Percentiles rank a stretch among this genome's conserved stretches.
phyloP scores from a whole-genome alignment of 139 green algal genomes.

The Trebouxia sp. region DNA sequence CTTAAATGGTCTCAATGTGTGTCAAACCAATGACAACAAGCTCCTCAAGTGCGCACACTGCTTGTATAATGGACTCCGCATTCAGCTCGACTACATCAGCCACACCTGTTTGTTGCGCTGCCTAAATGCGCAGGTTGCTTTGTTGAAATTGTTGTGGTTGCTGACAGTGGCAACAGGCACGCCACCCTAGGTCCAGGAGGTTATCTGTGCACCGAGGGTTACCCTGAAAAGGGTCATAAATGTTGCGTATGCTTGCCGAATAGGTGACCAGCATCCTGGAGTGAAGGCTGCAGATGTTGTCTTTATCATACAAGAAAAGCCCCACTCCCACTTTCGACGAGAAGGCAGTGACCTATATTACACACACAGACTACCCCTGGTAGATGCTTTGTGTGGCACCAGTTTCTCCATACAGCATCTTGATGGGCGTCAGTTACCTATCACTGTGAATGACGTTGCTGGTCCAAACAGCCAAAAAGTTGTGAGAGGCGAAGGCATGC shows the following conservation, averaged over 20 bases:
- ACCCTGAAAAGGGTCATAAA: too few relatives aligned
- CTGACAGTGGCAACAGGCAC: too few relatives aligned
- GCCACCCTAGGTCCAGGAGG: too few relatives aligned
- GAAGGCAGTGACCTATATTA: slow-evolving; percentile 88
- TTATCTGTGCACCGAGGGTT: too few relatives aligned
- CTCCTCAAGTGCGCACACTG: too few relatives aligned
- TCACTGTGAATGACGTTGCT: slow-evolving; percentile 29
- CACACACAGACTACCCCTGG: slow-evolving; percentile 49
- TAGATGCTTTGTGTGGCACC: slow-evolving; percentile 57
- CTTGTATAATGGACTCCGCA: too few relatives aligned
- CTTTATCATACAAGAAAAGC: slow-evolving; percentile 85
- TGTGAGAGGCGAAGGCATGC: slow-evolving; percentile 79
- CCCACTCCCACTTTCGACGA: slow-evolving; percentile 78
- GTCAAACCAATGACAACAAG: too few relatives aligned
- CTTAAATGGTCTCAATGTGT: too few relatives aligned
- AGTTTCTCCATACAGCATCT: slow-evolving; percentile 50
- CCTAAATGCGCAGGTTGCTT: too few relatives aligned
- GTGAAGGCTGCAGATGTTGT: slow-evolving; percentile 82
- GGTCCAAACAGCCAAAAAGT: slow-evolving; percentile 38
- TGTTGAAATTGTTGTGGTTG: too few relatives aligned
- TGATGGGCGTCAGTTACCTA: slow-evolving; percentile 50
- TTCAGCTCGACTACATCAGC: too few relatives aligned
- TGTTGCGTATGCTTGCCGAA: not conserved
- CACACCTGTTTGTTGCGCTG: too few relatives aligned
- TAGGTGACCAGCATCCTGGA: slow-evolving; percentile 83